Conservation (phyloP, 176 grass and related monocot genomes). For the Triticum monococcum region DNA sequence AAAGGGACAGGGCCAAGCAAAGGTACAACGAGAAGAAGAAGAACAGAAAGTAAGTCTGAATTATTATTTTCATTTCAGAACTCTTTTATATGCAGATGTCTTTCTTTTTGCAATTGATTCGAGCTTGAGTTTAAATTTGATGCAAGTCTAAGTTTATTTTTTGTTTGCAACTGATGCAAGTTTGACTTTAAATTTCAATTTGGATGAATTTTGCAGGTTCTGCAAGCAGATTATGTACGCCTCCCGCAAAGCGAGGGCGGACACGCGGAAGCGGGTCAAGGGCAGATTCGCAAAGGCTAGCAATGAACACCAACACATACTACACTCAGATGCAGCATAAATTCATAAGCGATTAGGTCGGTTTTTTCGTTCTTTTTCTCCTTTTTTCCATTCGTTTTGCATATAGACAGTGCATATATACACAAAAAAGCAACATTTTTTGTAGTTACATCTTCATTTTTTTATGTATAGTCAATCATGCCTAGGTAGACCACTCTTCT, state of each 20-base stretch:
- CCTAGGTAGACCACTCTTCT: conserved; percentile 10
- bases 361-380: not conserved
- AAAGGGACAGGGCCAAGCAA: conserved; percentile 46
- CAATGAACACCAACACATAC: not conserved
- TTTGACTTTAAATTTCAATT: not conserved
- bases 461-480: not conserved
- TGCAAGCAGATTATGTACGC: conserved; percentile 48
- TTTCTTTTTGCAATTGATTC: no score
- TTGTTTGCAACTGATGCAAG: not conserved
- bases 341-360: not conserved
- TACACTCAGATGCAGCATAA: not conserved
- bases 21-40: conserved; percentile 57
- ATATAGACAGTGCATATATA: conserved; percentile 4
- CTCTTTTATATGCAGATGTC: not conserved
- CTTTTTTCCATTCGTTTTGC: not conserved
- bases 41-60: conserved; percentile 22
- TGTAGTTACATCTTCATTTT: not conserved
- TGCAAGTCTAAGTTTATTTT: no score
- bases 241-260: conserved; percentile 44
- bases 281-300: conserved; percentile 47
- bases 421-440: conserved; percentile 1
- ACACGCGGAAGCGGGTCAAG: conserved; percentile 36
- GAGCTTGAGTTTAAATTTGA: no score
- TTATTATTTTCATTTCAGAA: not conserved
- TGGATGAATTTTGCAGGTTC: conserved; percentile 17